Evolutionary conservation across 345 rosid species (phyloP).

Genomic region (Cardiospermum halicacabum): DNA sequence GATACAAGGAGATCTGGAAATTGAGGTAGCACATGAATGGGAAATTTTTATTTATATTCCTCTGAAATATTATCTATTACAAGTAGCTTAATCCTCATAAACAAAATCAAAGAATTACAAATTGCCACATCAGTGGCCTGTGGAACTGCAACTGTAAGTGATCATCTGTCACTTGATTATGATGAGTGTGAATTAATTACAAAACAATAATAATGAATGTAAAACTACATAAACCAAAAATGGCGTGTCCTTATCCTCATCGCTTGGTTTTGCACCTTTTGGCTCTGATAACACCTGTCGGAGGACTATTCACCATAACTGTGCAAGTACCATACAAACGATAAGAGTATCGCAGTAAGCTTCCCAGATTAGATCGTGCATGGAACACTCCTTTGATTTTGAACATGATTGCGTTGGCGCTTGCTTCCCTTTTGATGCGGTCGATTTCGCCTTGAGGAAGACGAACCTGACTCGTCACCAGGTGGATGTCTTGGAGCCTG

Average conservation of each 20-base stretch:
- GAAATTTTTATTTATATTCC: neutral
- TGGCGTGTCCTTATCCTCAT: conserved; percentile 39
- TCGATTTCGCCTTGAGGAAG: conserved; percentile 41
- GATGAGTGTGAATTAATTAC: neutral
- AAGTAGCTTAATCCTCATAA: neutral
- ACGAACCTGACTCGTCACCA: conserved; percentile 74
- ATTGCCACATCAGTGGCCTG: no score
- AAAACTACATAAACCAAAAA: neutral
- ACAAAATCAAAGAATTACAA: neutral
- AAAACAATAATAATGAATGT: neutral
- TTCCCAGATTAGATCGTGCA: conserved; percentile 59
- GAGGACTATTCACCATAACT: conserved; percentile 58
- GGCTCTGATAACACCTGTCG: conserved; percentile 55
- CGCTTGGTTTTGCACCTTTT: conserved; percentile 65
- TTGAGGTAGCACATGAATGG: neutral
- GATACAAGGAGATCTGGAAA: no score
- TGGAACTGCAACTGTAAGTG: no score
- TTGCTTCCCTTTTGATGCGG: conserved; percentile 45
- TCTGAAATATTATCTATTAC: neutral
- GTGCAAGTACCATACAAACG: conserved; percentile 56
- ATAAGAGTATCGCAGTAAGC: conserved; percentile 65
- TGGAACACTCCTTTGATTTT: conserved; percentile 60
- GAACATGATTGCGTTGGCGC: conserved; percentile 45
- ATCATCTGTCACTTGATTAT: no score
- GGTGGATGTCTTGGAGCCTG: conserved; percentile 41